Evolutionary conservation across 371 early-diverging fungal species (phyloP), one percentile per base, ranked within the genome.

Genomic region (Rhizopus microsporus): DNA sequence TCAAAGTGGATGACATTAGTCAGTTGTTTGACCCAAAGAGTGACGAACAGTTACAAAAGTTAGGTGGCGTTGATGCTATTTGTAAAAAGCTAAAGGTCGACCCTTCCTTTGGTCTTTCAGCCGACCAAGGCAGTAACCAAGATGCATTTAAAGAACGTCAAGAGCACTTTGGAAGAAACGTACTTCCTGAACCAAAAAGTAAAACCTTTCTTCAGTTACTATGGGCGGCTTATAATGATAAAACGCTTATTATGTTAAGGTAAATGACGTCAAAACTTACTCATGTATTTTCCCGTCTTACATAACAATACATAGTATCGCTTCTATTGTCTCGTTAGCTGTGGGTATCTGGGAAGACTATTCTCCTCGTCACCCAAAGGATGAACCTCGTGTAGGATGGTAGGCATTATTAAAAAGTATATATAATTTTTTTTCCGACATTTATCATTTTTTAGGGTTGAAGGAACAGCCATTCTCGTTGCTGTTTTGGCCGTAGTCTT

Each of bases 401-500:
- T 78, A 84, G 62, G 66, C 12, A 10, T 35, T 29, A 23, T 37
- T 12, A 34, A 16, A 51, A 35, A 10, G 4, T 4, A 50, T 35
- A 49, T 44, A n/a, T 38, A 45, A 17, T 57, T 47, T 45, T 48
- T 37, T 32, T 55, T 33, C 33, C 7, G 31, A 30, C 34, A 15
- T 17, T 10, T 9, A 16, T 10, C 30, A 13, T 30, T 10, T 56
- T 49, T 44, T 51, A 78, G 72, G 90, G 84, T 94, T 1, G 93
- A 93, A 73, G 96, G 95, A 50, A 85, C 86, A 4, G 94, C 96
- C 39, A 97, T 97, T 67, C 71, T 92, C 33, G 80, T 87, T 7
- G 95, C 95, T 17, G 96, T 98, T 23, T 74, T 93, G 4, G 90
- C 94, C 23, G 96, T 98, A 8, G 85, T 97, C 42, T 77, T 92